phyloP scores from a whole-genome alignment of 108 stramenopile species.

The Discostella stelligeroides region DNA sequence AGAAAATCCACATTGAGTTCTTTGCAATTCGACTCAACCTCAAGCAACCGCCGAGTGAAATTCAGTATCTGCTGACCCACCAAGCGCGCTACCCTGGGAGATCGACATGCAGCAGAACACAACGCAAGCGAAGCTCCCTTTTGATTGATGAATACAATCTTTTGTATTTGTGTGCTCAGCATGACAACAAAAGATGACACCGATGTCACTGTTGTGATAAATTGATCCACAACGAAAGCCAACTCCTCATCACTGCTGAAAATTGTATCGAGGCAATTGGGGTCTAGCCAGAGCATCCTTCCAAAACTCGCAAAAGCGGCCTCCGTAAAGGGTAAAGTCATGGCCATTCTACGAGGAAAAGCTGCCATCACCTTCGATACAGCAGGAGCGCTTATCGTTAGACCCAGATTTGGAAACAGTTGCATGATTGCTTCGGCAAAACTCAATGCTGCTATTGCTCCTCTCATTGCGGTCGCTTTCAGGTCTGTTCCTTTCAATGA shows the following conservation, averaged over 20 bases:
- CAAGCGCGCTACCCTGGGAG: slow-evolving; percentile 26
- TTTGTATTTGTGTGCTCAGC: slow-evolving; percentile 30
- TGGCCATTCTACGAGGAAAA: slow-evolving; percentile 13
- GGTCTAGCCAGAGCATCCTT: slow-evolving; percentile 34
- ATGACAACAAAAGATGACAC: slow-evolving; percentile 29
- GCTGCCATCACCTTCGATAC: slow-evolving; percentile 21
- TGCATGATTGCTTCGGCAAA: slow-evolving; percentile 39
- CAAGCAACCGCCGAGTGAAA: slow-evolving; percentile 24
- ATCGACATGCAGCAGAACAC: slow-evolving; percentile 29
- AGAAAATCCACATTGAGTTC: slow-evolving; percentile 21
- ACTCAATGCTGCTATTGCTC: slow-evolving; percentile 38
- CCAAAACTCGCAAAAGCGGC: slow-evolving; percentile 26
- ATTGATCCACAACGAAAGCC: slow-evolving; percentile 21
- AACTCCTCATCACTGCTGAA: slow-evolving; percentile 28
- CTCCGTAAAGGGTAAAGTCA: slow-evolving; percentile 22
- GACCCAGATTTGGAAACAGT: slow-evolving; percentile 36
- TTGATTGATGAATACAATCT: slow-evolving; percentile 37
- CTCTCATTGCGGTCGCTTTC: slow-evolving; percentile 17
- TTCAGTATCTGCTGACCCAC: slow-evolving; percentile 26
- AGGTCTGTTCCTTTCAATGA: slow-evolving; percentile 18
- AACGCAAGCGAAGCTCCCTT: slow-evolving; percentile 38
- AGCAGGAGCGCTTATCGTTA: slow-evolving; percentile 26
- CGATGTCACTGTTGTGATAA: slow-evolving; percentile 31
- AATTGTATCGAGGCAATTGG: slow-evolving; percentile 31
- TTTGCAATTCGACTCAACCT: slow-evolving; percentile 27